These are phyloP conservation scores for Pueraria montana DNA, from an alignment of 306 rosid species.

Conservation along the genomic window DNA sequence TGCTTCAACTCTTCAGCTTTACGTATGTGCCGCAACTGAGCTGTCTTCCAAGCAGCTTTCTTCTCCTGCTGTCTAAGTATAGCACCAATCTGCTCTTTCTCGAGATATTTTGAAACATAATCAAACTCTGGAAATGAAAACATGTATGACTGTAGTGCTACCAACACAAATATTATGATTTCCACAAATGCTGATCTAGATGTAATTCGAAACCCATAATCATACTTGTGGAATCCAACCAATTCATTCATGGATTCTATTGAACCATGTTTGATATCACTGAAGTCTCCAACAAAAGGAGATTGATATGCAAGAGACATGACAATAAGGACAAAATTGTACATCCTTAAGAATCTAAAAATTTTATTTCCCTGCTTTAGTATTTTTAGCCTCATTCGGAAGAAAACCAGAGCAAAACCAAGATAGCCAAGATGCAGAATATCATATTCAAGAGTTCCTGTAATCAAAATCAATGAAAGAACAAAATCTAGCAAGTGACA, in stretches of 20 bases:
- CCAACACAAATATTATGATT: conserved; percentile 87
- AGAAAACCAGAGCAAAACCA: conserved; percentile 90
- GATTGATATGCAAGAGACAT: conserved; percentile 94
- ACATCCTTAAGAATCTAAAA: conserved; percentile 82
- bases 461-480: conserved; percentile 83
- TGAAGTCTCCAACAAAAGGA: conserved; percentile 79
- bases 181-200: conserved; percentile 92
- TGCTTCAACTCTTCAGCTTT: conserved; percentile 79
- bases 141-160: conserved; percentile 88
- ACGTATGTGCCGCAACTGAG: conserved; percentile 78
- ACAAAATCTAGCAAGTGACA: conserved; percentile 92
- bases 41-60: conserved; percentile 89
- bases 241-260: conserved; percentile 66
- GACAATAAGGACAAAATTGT: conserved; percentile 81
- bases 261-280: conserved; percentile 69
- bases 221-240: conserved; percentile 91
- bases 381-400: conserved; percentile 82
- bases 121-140: conserved; percentile 81
- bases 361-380: conserved; percentile 84
- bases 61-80: conserved; percentile 85
- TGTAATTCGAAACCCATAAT: conserved; percentile 89
- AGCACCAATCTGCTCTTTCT: conserved; percentile 94
- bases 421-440: conserved; percentile 95
- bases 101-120: conserved; percentile 84
- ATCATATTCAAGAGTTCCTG: conserved; percentile 95